These are phyloP conservation scores for Suhomyces ambrosiae DNA, from an alignment of 1,139 yeast species.

Conservation along the genomic window DNA sequence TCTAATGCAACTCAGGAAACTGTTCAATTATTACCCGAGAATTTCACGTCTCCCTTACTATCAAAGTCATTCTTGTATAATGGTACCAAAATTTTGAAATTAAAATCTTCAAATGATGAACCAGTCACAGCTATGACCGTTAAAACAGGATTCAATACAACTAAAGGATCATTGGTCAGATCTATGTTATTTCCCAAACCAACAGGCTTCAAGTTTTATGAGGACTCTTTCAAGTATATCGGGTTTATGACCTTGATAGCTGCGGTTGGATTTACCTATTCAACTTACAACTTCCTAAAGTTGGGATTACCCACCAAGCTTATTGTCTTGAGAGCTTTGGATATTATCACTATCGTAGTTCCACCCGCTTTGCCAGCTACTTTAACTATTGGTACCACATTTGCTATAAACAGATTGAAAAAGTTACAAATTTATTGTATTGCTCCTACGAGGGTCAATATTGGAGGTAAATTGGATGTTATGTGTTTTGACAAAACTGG, in stretches of 20 bases:
- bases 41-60: constrained; percentile 64
- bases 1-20: constrained; percentile 64
- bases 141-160: constrained; percentile 90
- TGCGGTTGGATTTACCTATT: constrained; percentile 75
- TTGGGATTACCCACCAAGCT: constrained; percentile 68
- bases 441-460: constrained; percentile 89
- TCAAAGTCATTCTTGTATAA: constrained; percentile 78
- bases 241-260: constrained; percentile 94
- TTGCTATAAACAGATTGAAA: constrained; percentile 79
- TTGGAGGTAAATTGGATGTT: constrained; percentile 90
- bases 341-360: constrained; percentile 91
- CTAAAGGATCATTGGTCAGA: constrained; percentile 92
- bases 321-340: constrained; percentile 86
- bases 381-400: constrained; percentile 91
- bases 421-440: constrained; percentile 74
- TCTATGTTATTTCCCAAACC: constrained; percentile 98
- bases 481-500: constrained; percentile 97
- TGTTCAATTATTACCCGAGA: constrained; percentile 54
- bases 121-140: constrained; percentile 87
- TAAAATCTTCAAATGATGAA: constrained; percentile 63
- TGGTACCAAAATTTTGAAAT: constrained; percentile 87
- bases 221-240: constrained; percentile 92
- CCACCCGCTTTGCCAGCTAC: constrained; percentile 99
- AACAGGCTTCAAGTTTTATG: constrained; percentile 86
- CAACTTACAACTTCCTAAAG: constrained; percentile 79